phyloP scores from a whole-genome alignment of 768 basidiomycete species.

The Kondoa malvinella region DNA sequence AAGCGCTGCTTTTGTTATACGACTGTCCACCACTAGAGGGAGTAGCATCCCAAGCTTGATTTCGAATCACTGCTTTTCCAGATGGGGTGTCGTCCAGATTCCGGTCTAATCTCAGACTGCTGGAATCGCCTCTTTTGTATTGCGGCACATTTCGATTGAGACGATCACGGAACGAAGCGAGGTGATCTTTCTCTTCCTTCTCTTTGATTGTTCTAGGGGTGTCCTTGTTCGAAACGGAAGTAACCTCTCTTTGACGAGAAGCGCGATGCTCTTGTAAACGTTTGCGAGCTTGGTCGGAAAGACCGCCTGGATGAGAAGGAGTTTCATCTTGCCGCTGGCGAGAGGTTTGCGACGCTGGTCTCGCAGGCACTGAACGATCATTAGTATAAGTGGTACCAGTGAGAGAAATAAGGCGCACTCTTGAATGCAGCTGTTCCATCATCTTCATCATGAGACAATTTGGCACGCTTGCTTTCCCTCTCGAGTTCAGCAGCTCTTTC shows the following conservation, averaged over 20 bases:
- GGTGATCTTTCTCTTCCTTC: slow-evolving; percentile 17
- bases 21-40: slow-evolving; percentile 15
- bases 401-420: slow-evolving; percentile 39
- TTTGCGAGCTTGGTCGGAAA: slow-evolving; percentile 56
- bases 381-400: neutral
- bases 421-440: slow-evolving; percentile 47
- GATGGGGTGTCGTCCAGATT: slow-evolving; percentile 18
- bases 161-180: slow-evolving; percentile 55
- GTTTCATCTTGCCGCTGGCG: slow-evolving; percentile 75
- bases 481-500: slow-evolving; percentile 33
- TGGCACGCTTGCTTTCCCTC: slow-evolving; percentile 47
- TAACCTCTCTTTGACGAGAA: neutral
- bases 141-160: slow-evolving; percentile 40
- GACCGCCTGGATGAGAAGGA: slow-evolving; percentile 76
- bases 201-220: slow-evolving; percentile 1
- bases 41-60: slow-evolving; percentile 22
- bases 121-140: slow-evolving; percentile 5
- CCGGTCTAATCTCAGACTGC: neutral
- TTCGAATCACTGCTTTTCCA: slow-evolving; percentile 7
- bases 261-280: slow-evolving; percentile 59
- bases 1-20: slow-evolving; percentile 1
- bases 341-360: slow-evolving; percentile 46
- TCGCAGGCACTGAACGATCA: slow-evolving; percentile 48
- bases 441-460: slow-evolving; percentile 42
- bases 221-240: neutral